Conservation (phyloP, 345 rosid species). For the Populus pruinosa region DNA sequence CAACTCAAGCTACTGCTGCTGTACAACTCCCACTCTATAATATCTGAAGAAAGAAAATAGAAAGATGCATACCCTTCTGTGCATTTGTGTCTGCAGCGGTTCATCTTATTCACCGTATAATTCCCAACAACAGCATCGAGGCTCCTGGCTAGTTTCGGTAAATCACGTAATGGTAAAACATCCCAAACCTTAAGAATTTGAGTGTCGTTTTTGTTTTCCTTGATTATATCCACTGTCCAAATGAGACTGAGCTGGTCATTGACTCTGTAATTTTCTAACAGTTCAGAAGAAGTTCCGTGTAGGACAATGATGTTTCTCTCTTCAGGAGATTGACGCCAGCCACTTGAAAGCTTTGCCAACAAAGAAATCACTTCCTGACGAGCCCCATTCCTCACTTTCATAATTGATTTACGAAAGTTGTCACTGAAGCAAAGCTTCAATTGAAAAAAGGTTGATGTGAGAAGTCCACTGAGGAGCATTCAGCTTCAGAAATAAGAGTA, state of each 20-base stretch:
- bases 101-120: slow-evolving; percentile 34
- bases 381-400: slow-evolving; percentile 12
- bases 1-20: neutral
- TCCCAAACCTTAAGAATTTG: slow-evolving; percentile 56
- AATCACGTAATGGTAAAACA: slow-evolving; percentile 36
- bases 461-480: neutral
- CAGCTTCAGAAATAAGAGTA: neutral
- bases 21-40: neutral
- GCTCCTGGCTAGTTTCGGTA: slow-evolving; percentile 31
- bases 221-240: slow-evolving; percentile 37
- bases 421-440: slow-evolving; percentile 45
- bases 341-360: slow-evolving; percentile 35
- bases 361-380: slow-evolving; percentile 25
- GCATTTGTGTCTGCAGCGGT: slow-evolving; percentile 39
- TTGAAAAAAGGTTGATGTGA: neutral
- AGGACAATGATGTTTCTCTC: slow-evolving; percentile 19
- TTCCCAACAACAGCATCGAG: slow-evolving; percentile 31
- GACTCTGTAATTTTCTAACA: slow-evolving; percentile 39
- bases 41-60: neutral
- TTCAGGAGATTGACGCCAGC: slow-evolving; percentile 36
- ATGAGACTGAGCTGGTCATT: slow-evolving; percentile 25
- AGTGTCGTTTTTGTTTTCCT: slow-evolving; percentile 20
- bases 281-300: slow-evolving; percentile 35
- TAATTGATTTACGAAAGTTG: slow-evolving; percentile 39
- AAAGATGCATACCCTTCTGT: slow-evolving; percentile 39